A percentile compares a stretch with the other conserved stretches of the same genome.
Conservation (phyloP, 1,284 basidiomycete genomes). For the Cryptococcus wingfieldii region DNA sequence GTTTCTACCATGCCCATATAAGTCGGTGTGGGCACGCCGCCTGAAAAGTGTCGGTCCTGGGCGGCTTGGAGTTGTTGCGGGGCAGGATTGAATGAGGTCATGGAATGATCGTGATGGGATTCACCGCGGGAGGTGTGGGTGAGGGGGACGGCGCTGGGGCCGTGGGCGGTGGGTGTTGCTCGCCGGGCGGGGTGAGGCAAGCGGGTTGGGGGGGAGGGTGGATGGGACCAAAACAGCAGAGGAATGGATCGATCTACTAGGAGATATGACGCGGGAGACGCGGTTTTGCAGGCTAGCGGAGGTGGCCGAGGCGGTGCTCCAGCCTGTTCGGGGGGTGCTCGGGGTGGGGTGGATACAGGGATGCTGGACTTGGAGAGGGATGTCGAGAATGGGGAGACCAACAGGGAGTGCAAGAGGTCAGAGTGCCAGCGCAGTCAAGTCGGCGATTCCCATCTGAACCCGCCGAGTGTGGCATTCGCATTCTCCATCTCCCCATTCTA, state of each 20-base stretch:
- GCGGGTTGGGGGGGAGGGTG: neutral
- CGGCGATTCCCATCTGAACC: neutral
- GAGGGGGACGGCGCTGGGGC: neutral
- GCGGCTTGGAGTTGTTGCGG: conserved; percentile 37
- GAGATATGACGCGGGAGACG: no score
- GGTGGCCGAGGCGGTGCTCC: no score
- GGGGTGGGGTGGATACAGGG: neutral
- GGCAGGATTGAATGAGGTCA: conserved; percentile 42
- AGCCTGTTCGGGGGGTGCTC: neutral
- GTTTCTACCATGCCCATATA: conserved; percentile 58
- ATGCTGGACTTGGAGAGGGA: neutral
- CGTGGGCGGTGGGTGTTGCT: neutral
- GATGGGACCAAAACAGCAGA: neutral
- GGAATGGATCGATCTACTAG: no score
- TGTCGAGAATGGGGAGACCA: neutral
- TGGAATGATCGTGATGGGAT: neutral
- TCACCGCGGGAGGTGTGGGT: neutral
- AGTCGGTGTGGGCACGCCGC: conserved; percentile 53
- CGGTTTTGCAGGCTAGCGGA: no score
- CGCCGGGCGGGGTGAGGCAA: no score
- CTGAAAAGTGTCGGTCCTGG: conserved; percentile 25
- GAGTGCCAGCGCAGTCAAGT: neutral
- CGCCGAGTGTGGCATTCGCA: neutral
- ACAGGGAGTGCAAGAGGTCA: neutral
- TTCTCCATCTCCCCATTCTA: neutral